Conservation (phyloP, 208 protist species). For the Trypanosoma boissoni region DNA sequence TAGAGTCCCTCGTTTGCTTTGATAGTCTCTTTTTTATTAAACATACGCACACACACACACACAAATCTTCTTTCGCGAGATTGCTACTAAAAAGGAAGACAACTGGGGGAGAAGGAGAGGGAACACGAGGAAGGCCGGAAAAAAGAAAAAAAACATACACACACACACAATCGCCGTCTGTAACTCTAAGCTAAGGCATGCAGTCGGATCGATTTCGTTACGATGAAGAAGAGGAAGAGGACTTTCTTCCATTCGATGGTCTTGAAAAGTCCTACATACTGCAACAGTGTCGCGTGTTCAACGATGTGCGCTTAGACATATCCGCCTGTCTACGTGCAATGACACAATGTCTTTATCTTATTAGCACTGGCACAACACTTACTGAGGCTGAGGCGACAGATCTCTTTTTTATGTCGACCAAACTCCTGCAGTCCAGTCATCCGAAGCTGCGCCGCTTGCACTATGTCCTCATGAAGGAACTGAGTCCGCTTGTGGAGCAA, state of each 20-base stretch:
- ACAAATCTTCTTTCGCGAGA: neutral
- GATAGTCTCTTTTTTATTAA: no score
- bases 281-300: slow-evolving; percentile 95
- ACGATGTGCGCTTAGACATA: slow-evolving; percentile 88
- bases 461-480: slow-evolving; percentile 98
- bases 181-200: neutral
- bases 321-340: slow-evolving; percentile 88
- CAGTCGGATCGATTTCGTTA: slow-evolving; percentile 33
- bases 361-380: slow-evolving; percentile 92
- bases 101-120: neutral
- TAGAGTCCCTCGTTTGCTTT: no score
- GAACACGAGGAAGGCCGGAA: neutral
- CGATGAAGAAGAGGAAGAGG: slow-evolving; percentile 81
- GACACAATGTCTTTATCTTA: slow-evolving; percentile 95
- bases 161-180: neutral
- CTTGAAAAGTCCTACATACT: slow-evolving; percentile 94
- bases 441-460: slow-evolving; percentile 95
- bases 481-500: slow-evolving; percentile 92
- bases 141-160: neutral
- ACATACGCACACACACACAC: no score
- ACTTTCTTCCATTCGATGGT: slow-evolving; percentile 86
- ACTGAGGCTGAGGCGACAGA: slow-evolving; percentile 95
- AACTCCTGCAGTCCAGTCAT: slow-evolving; percentile 97
- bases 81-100: neutral
- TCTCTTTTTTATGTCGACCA: slow-evolving; percentile 98